Evolutionary conservation across 306 rosid genomes (phyloP).

Genomic region (Heteromeles arbutifolia): DNA sequence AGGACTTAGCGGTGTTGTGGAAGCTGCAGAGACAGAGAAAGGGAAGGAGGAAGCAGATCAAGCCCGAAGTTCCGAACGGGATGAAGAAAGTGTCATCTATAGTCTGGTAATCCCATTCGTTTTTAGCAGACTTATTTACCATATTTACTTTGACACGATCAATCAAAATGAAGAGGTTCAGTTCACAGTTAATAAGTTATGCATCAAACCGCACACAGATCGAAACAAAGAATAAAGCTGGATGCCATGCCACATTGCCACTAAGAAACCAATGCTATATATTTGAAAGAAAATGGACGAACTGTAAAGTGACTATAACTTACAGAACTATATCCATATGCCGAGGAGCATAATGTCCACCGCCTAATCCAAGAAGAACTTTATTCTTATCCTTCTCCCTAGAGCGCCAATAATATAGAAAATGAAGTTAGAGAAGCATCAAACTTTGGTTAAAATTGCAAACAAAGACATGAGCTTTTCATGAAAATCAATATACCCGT

Average conservation of each 20-base stretch:
- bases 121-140: not conserved
- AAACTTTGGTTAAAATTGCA: not conserved
- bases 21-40: not conserved
- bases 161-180: slow-evolving; percentile 7
- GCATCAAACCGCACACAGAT: not conserved
- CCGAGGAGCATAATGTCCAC: slow-evolving; percentile 94
- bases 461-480: not conserved
- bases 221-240: not conserved
- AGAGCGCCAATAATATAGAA: slow-evolving; percentile 9
- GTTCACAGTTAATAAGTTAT: not conserved
- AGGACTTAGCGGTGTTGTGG: not conserved
- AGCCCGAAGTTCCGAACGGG: not conserved
- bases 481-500: slow-evolving; percentile 35
- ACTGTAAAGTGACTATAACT: slow-evolving; percentile 17
- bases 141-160: slow-evolving; percentile 5
- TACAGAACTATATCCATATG: slow-evolving; percentile 86
- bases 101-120: not conserved
- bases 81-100: not conserved
- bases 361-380: slow-evolving; percentile 90
- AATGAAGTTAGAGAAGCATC: slow-evolving; percentile 5
- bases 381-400: slow-evolving; percentile 68
- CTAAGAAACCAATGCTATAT: not conserved
- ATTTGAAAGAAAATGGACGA: not conserved
- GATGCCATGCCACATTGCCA: not conserved
- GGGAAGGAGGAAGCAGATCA: not conserved